These are phyloP conservation scores for Didymella pinodella DNA, from an alignment of 2,329 filamentous ascomycete species.

Conservation along the genomic window DNA sequence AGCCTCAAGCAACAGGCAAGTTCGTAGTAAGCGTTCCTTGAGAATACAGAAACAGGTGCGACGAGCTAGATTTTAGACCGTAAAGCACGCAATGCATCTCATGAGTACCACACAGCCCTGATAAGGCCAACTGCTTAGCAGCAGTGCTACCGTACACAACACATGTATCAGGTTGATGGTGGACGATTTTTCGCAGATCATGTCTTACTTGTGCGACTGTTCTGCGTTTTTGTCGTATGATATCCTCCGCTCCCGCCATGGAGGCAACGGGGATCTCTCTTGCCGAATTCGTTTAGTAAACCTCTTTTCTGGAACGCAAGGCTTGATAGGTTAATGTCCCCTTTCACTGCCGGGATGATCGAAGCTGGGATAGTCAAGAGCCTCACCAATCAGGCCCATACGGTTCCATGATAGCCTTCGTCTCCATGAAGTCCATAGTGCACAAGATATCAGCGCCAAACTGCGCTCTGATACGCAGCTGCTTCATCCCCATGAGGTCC, in stretches of 20 bases:
- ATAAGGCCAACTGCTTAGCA: not conserved
- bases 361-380: conserved; percentile 3
- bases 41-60: not conserved
- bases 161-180: not conserved
- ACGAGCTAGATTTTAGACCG: not conserved
- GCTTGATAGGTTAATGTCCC: too few relatives aligned
- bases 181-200: not conserved
- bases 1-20: conserved; percentile 44
- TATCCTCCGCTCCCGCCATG: not conserved
- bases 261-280: not conserved
- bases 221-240: not conserved
- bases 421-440: not conserved
- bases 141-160: not conserved
- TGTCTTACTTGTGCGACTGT: not conserved
- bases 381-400: not conserved
- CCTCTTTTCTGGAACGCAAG: not conserved
- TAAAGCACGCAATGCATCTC: not conserved
- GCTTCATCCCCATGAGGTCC: not conserved
- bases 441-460: not conserved
- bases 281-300: not conserved
- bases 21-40: conserved; percentile 45
- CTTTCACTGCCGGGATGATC: conserved; percentile 2
- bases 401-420: not conserved
- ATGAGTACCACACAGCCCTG: too few relatives aligned
- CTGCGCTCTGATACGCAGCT: not conserved